These are phyloP conservation scores for Suillus plorans DNA, from an alignment of 768 basidiomycete genomes.

Conservation along the genomic window DNA sequence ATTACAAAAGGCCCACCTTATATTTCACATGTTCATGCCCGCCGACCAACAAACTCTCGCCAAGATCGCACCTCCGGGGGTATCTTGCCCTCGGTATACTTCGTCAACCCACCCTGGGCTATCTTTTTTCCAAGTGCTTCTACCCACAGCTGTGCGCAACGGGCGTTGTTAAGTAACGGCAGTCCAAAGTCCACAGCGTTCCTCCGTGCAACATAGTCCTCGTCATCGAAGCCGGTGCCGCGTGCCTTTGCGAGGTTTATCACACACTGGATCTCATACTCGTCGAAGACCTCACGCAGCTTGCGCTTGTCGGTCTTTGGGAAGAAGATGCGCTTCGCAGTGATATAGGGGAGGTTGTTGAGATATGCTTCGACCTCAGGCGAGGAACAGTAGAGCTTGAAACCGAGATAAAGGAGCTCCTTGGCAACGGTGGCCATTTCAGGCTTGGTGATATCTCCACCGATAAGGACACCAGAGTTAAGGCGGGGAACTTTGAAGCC, in stretches of 20 bases:
- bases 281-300: conserved; percentile 89
- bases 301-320: conserved; percentile 96
- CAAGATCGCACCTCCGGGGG: conserved; percentile 92
- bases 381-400: conserved; percentile 93
- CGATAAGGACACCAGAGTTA: conserved; percentile 86
- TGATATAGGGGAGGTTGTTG: conserved; percentile 74
- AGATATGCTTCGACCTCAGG: conserved; percentile 76
- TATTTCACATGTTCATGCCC: conserved; percentile 42
- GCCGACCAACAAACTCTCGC: conserved; percentile 82
- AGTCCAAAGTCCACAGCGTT: conserved; percentile 97
- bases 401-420: conserved; percentile 79
- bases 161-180: conserved; percentile 87
- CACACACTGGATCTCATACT: conserved; percentile 92
- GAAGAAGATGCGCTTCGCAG: conserved; percentile 90
- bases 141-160: conserved; percentile 87
- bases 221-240: conserved; percentile 75
- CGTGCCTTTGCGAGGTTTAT: conserved; percentile 87
- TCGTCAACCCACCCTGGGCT: conserved; percentile 70
- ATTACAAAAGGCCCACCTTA: conserved; percentile 1
- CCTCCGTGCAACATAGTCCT: conserved; percentile 96
- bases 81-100: conserved; percentile 84
- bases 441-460: conserved; percentile 85
- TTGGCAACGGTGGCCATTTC: conserved; percentile 86
- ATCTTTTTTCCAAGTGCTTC: conserved; percentile 85
- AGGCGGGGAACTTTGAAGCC: conserved; percentile 90